These are phyloP conservation scores for Geranium brycei DNA, from an alignment of 345 rosid species.

Conservation along the genomic window DNA sequence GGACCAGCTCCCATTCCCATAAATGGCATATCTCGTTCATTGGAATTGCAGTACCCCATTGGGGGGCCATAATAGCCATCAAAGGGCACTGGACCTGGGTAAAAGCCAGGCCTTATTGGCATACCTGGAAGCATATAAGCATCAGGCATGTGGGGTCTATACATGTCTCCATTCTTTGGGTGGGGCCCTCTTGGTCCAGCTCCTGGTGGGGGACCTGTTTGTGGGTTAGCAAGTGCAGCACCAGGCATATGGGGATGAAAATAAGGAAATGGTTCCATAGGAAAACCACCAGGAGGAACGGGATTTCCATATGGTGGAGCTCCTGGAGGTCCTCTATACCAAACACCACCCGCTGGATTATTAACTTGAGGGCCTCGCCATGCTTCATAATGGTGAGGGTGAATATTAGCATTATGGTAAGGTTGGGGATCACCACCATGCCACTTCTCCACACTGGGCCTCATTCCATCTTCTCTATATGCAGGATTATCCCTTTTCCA, in stretches of 20 bases:
- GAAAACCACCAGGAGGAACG: constrained; percentile 69
- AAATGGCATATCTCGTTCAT: constrained; percentile 60
- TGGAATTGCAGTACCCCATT: constrained; percentile 54
- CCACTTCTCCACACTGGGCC: constrained; percentile 51
- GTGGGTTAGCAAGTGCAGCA: constrained; percentile 37
- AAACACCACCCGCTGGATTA: constrained; percentile 72
- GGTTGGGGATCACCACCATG: constrained; percentile 43
- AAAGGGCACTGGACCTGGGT: constrained; percentile 57
- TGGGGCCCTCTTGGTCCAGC: constrained; percentile 69
- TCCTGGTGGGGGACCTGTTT: constrained; percentile 44
- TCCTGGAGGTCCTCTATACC: constrained; percentile 85
- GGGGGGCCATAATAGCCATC: constrained; percentile 84
- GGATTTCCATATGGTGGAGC: constrained; percentile 70
- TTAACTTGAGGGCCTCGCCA: constrained; percentile 79
- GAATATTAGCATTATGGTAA: constrained; percentile 43
- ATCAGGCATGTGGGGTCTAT: constrained; percentile 69
- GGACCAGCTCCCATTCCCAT: constrained; percentile 69
- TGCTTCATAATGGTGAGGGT: constrained; percentile 54
- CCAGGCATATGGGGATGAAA: constrained; percentile 59
- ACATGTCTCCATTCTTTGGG: constrained; percentile 55
- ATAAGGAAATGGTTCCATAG: constrained; percentile 74
- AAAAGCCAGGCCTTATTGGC: constrained; percentile 84
- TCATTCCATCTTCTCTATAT: constrained; percentile 45
- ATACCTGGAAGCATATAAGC: constrained; percentile 61
- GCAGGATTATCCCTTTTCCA: constrained; percentile 60